Percentiles rank a stretch among this genome's conserved stretches.
Evolutionary conservation across 768 basidiomycete species (phyloP).

Genomic region (Lactarius sanguifluus): DNA sequence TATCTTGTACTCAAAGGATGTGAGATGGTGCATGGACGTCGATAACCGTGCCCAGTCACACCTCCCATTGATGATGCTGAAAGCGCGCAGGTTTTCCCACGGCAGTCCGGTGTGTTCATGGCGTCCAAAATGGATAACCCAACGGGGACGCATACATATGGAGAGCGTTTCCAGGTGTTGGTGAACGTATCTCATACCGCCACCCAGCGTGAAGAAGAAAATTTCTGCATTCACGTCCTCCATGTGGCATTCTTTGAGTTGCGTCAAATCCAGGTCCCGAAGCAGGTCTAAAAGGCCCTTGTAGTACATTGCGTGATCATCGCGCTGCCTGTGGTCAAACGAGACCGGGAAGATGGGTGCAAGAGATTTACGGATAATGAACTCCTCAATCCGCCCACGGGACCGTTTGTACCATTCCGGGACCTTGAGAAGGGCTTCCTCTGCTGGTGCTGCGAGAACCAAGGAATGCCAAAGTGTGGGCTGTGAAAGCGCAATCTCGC

Average conservation of each 20-base stretch:
- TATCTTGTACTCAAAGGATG: conserved; percentile 27
- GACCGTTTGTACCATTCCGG: conserved; percentile 60
- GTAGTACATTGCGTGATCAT: conserved; percentile 25
- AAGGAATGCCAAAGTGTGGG: conserved; percentile 63
- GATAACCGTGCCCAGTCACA: conserved; percentile 13
- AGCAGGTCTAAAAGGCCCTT: conserved; percentile 3
- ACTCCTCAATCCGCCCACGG: conserved; percentile 42
- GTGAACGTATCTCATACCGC: too few relatives aligned
- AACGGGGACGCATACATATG: not conserved
- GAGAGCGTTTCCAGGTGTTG: conserved; percentile 12
- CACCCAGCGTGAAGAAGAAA: conserved; percentile 2
- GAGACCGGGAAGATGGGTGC: conserved; percentile 32
- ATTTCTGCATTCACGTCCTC: conserved; percentile 7
- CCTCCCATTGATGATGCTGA: conserved; percentile 3
- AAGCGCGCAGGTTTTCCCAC: conserved; percentile 11
- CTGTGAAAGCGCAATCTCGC: conserved; percentile 48
- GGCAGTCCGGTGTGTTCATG: not conserved
- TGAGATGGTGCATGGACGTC: conserved; percentile 6
- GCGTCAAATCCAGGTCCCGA: conserved; percentile 8
- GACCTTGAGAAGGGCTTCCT: conserved; percentile 50
- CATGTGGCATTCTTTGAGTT: conserved; percentile 13
- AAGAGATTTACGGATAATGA: conserved; percentile 15
- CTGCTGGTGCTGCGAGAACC: conserved; percentile 43
- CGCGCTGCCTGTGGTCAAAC: not conserved
- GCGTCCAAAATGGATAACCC: not conserved